Percentiles rank a stretch among this genome's conserved stretches.
Evolutionary conservation across 2,329 filamentous ascomycete genomes (phyloP).

Genomic region (Exophiala alcalophila): DNA sequence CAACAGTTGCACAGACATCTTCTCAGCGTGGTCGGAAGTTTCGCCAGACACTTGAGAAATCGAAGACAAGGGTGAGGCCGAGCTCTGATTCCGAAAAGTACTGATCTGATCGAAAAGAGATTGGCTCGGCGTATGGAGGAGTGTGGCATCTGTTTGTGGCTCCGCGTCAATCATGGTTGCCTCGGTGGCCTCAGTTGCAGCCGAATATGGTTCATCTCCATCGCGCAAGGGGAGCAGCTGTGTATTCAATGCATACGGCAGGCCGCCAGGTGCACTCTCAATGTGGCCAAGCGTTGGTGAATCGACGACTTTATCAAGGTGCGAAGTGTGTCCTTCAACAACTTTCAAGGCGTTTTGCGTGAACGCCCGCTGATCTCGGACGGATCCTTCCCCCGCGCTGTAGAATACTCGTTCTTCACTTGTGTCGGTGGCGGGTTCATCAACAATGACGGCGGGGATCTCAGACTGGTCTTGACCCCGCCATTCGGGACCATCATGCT

Average conservation of each 20-base stretch:
- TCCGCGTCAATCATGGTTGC: constrained; percentile 64
- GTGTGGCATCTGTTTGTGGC: constrained; percentile 59
- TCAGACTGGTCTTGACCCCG: constrained; percentile 5
- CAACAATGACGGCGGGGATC: constrained; percentile 24
- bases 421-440: constrained; percentile 14
- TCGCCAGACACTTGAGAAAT: constrained; percentile 32
- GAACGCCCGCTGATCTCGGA: constrained; percentile 27
- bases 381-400: constrained; percentile 7
- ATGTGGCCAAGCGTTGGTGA: constrained; percentile 48
- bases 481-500: constrained; percentile 10
- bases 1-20: constrained; percentile 57
- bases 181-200: constrained; percentile 62
- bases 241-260: constrained; percentile 26
- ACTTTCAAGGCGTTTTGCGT: constrained; percentile 31
- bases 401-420: constrained; percentile 23
- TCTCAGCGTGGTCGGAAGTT: constrained; percentile 49
- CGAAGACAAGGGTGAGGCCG: constrained; percentile 40
- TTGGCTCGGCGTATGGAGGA: constrained; percentile 35
- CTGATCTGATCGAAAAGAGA: constrained; percentile 50
- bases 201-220: constrained; percentile 37
- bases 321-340: constrained; percentile 11
- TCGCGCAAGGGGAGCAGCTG: constrained; percentile 14
- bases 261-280: constrained; percentile 13
- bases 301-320: constrained; percentile 35
- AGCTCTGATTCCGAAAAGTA: constrained; percentile 47